phyloP scores from a whole-genome alignment of 495 filamentous ascomycete species.

The Hamigera avellanea region DNA sequence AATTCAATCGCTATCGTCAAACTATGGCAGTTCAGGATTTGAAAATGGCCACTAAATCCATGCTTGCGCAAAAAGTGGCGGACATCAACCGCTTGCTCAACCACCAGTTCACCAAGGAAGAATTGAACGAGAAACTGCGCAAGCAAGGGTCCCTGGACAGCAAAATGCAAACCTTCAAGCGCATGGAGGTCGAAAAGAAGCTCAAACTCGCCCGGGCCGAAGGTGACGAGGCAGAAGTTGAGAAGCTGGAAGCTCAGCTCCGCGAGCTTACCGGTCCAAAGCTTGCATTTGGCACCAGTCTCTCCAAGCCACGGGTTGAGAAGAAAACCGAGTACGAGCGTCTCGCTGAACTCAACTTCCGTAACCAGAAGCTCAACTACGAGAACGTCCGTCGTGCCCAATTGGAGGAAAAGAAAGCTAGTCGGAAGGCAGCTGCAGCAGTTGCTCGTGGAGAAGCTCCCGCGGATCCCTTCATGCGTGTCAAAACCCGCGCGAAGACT shows the following conservation, averaged over 20 bases:
- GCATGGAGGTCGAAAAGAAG: conserved; percentile 45
- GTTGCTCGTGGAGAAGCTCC: conserved; percentile 41
- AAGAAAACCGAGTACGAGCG: conserved; percentile 56
- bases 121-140: conserved; percentile 64
- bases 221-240: conserved; percentile 49
- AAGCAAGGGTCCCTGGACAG: conserved; percentile 50
- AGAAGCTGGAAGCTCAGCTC: conserved; percentile 53
- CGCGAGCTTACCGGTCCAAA: conserved; percentile 55
- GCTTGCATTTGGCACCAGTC: conserved; percentile 54
- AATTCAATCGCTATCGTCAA: conserved; percentile 74
- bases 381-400: conserved; percentile 79
- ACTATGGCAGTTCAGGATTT: conserved; percentile 60
- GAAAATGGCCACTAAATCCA: conserved; percentile 53
- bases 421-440: conserved; percentile 45
- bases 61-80: conserved; percentile 56
- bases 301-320: conserved; percentile 32
- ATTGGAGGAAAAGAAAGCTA: conserved; percentile 58
- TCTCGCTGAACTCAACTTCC: conserved; percentile 60
- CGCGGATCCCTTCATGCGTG: conserved; percentile 47
- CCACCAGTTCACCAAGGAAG: conserved; percentile 65
- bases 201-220: conserved; percentile 51
- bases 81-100: conserved; percentile 74
- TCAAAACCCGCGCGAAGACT: conserved; percentile 50
- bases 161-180: conserved; percentile 51
- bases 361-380: conserved; percentile 67